A percentile compares a stretch with the other conserved stretches of the same genome.
Conservation (phyloP, 345 rosid species). For the Corymbia maculata region DNA sequence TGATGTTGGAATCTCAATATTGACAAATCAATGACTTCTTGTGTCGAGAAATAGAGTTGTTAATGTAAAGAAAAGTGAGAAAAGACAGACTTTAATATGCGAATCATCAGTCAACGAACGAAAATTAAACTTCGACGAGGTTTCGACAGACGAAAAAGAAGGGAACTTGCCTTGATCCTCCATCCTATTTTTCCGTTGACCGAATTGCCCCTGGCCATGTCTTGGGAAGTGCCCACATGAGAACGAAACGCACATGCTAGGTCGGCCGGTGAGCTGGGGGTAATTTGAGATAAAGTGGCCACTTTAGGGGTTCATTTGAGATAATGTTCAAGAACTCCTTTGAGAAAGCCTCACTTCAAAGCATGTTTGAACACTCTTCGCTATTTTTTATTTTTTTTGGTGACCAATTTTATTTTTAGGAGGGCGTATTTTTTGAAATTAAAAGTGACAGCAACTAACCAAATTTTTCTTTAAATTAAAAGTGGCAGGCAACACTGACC, state of each 20-base stretch:
- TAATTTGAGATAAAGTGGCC: background rate
- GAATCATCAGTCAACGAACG: background rate
- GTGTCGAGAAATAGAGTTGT: background rate
- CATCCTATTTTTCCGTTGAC: background rate
- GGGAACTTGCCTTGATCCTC: background rate
- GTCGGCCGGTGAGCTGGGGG: background rate
- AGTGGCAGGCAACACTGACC: fast-evolving
- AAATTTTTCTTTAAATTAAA: background rate
- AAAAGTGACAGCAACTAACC: background rate
- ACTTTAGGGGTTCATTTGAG: background rate
- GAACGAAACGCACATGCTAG: background rate
- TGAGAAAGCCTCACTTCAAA: background rate
- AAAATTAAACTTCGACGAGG: background rate
- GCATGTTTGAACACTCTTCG: no score
- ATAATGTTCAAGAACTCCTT: no score
- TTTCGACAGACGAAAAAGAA: background rate
- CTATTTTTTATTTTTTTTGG: background rate
- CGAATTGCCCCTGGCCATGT: background rate
- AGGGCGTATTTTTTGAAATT: background rate
- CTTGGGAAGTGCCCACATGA: background rate
- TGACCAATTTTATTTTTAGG: background rate
- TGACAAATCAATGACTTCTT: background rate
- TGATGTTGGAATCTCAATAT: background rate
- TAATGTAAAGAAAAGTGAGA: background rate
- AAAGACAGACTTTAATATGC: background rate